These are phyloP conservation scores for Chytriomyces hyalinus DNA, from an alignment of 192 early-diverging fungal genomes.

Conservation along the genomic window DNA sequence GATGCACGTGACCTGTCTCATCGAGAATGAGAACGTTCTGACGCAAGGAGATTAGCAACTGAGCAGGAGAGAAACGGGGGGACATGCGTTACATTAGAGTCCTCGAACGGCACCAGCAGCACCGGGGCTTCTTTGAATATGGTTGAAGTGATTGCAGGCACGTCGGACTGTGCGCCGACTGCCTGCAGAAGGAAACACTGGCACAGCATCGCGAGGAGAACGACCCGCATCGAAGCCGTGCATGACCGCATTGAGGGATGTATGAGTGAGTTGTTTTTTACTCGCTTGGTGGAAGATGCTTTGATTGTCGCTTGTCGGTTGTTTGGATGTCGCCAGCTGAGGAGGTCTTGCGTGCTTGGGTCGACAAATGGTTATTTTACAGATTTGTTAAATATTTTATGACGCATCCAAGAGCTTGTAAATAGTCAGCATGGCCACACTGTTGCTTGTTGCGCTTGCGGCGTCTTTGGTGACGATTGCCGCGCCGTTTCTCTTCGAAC, in stretches of 20 bases:
- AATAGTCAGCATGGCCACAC: background rate
- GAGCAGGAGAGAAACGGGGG: background rate
- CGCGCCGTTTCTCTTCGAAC: background rate
- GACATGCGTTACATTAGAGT: constrained; percentile 51
- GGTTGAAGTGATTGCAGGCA: constrained; percentile 6
- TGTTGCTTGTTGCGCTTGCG: background rate
- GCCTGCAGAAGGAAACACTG: background rate
- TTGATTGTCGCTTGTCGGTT: constrained; percentile 9
- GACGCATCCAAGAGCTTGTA: background rate
- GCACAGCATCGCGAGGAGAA: background rate
- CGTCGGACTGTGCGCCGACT: constrained; percentile 1
- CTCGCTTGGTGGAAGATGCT: constrained; percentile 5
- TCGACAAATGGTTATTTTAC: background rate
- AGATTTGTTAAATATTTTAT: background rate
- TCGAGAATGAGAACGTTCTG: constrained; percentile 55
- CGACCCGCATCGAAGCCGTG: background rate
- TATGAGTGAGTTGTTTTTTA: background rate
- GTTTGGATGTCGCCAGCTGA: background rate
- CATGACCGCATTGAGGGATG: background rate
- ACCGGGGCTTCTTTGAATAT: constrained; percentile 48
- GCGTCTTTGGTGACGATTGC: background rate
- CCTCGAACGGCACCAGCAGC: constrained; percentile 62
- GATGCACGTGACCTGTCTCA: constrained; percentile 61
- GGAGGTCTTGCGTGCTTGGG: background rate
- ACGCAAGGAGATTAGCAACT: background rate